Evolutionary conservation across 768 basidiomycete species (phyloP), one percentile per base, ranked within the genome.

Genomic region (Tulasnella sp.): DNA sequence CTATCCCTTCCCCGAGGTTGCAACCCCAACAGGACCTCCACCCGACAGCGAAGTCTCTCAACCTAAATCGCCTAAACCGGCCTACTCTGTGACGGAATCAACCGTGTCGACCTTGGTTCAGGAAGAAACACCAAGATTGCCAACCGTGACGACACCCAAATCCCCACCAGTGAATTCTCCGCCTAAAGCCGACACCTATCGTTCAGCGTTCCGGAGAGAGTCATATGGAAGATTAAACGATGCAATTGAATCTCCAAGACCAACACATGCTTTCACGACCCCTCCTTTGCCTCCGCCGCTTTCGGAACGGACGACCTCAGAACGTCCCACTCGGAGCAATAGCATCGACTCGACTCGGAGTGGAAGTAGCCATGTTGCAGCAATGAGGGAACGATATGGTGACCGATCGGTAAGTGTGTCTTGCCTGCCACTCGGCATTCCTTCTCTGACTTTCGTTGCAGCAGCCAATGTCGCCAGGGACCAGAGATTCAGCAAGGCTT

Each of bases 301-400:
- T n/a, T 7, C 64, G 6, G 64, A 36, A 36, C 14, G 64, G 22
- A 36, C 64, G n/a, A 11, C 59, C n/a, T 62, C 59, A 37, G 35
- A 29, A 11, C 52, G 52, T 12, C 22, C 22, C 29, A 59, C 52
- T 22, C 17, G 69, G 26, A 71, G 69, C 17, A 62, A 37, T 35
- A 71, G 69, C 29, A 69, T 72, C 22, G 71, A 72, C 7, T 72
- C 71, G 11, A 52, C 29, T 5, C 17, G 63, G 39, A 63, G 62
- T 16, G 37, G 40, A 16, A 40, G 66, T 16, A 72, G 72, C 29
- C 64, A 72, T 41, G 72, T 72, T 2, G 72, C 72, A 26, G 72
- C 72, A 5, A 67, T 72, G 72, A 35, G 72, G 22, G 65, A 72
- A 12, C 41, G 47, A n/a, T 72, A 72, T 32, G 63, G 36, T 2